phyloP scores from a whole-genome alignment of 495 filamentous ascomycete genomes.

The Penicillium bialowiezense region DNA sequence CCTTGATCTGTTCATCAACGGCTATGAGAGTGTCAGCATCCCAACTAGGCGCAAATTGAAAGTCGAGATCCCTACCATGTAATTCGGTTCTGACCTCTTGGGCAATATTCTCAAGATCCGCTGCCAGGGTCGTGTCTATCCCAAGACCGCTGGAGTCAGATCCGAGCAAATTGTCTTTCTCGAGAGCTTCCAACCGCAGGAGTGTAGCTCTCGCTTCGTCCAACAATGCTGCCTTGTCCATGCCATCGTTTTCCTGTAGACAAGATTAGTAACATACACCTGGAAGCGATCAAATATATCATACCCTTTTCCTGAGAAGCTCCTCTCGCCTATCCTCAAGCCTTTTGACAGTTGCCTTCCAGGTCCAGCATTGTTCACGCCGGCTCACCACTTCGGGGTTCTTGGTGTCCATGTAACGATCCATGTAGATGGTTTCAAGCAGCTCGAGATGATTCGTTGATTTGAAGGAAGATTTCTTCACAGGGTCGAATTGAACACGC shows the following conservation, averaged over 20 bases:
- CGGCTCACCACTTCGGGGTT: constrained; percentile 54
- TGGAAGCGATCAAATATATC: no score
- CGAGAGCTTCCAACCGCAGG: constrained; percentile 24
- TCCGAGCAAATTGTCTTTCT: constrained; percentile 11
- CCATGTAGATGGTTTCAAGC: constrained; percentile 75
- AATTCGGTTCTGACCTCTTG: constrained; percentile 34
- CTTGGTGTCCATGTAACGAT: constrained; percentile 78
- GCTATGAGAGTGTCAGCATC: constrained; percentile 23
- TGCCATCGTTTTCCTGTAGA: constrained; percentile 30
- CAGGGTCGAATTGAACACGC: constrained; percentile 65
- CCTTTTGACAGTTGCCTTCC: constrained; percentile 60
- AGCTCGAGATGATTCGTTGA: constrained; percentile 75
- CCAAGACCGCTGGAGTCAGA: constrained; percentile 21
- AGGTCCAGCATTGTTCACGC: constrained; percentile 70
- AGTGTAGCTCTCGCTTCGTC: constrained; percentile 27
- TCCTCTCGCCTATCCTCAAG: constrained; percentile 49
- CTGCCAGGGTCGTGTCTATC: constrained; percentile 25
- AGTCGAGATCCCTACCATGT: constrained; percentile 28
- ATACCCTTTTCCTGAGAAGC: constrained; percentile 46
- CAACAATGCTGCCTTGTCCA: constrained; percentile 33
- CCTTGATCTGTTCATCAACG: constrained; percentile 49
- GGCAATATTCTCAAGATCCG: constrained; percentile 33
- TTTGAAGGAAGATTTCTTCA: constrained; percentile 63
- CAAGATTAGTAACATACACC: background rate
- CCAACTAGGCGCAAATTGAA: background rate